Conservation (phyloP, 441 rosid species). For the Gossypium aridum region DNA sequence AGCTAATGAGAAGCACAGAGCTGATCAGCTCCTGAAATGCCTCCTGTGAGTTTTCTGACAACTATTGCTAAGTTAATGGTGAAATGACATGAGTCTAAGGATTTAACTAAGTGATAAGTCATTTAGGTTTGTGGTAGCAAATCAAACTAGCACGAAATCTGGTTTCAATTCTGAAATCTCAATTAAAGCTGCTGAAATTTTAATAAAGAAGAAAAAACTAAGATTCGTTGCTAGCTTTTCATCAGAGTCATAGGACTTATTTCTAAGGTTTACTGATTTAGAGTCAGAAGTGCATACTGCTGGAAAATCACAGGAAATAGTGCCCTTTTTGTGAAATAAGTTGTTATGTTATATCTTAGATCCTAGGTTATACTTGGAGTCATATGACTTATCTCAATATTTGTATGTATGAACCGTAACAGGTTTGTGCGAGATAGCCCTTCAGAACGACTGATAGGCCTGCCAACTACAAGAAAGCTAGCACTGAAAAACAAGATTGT, state of each 20-base stretch:
- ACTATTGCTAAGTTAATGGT: not conserved
- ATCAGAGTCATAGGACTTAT: not conserved
- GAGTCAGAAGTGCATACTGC: not conserved
- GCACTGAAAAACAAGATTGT: conserved; percentile 72
- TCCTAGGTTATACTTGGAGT: not conserved
- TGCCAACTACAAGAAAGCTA: conserved; percentile 87
- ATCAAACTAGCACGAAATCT: not conserved
- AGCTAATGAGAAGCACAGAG: conserved; percentile 63
- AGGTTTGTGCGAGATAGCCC: conserved; percentile 73
- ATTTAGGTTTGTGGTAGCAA: not conserved
- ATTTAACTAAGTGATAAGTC: not conserved
- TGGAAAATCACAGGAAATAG: not conserved
- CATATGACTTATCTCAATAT: not conserved
- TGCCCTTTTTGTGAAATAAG: not conserved
- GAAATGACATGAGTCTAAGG: not conserved
- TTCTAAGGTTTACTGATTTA: not conserved
- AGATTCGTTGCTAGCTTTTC: not conserved
- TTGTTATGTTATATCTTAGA: not conserved
- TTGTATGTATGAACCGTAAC: conserved; percentile 19
- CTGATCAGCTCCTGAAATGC: conserved; percentile 44
- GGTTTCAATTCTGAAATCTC: not conserved
- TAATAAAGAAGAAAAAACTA: not conserved
- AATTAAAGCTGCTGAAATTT: not conserved
- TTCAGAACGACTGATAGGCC: conserved; percentile 59
- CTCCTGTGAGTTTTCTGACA: conserved; percentile 42